Base-by-base conservation (phyloP, 2,329 filamentous ascomycete species). In the Arthrobotrys megalospora region DNA sequence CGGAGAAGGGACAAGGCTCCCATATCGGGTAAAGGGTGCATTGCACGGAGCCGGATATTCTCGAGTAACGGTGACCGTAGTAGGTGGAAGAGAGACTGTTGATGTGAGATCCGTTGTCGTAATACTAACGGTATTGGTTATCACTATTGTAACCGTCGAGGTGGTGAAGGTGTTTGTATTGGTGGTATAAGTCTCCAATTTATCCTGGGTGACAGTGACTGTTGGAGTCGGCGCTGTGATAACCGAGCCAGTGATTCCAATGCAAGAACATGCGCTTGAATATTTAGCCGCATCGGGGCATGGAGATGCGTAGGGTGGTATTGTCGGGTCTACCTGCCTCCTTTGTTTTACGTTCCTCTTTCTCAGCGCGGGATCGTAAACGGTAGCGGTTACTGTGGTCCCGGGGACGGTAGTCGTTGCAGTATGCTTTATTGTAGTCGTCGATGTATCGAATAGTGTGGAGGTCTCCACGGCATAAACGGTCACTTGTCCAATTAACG, bases 241-340 rank as follows among this genome's bases (percentile, higher is more conserved):
- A 21, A 66, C 38, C 12, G 43, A 43, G 1, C 62, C 62, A 3
- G 45, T 50, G 14, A 66, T 24, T 43, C 82, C 82, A 34, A 80
- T 81, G 80, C 82, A 83, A 0, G 80, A 81, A 80, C 82, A 83
- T 3, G 82, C 82, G 67, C 80, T 82, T n/a, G 77, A 70, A 79
- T 83, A 83, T 11, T 48, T 58, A 19, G 66, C 78, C 0, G 72
- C 43, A 41, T 76, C 62, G 5, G 63, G 38, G 80, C 82, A 83
- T 11, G 80, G 64, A 2, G 79, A 77, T 6, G 82, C 82, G 66
- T 83, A 83, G 32, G 48, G 36, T 1, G 82, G 81, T 21, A 79
- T 43, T 11, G 53, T 79, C 55, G 47, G 48, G 2, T 12, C 24
- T 12, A 8, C 24, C 41, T 66, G 62, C 5, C 24, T 28, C 24